Evolutionary conservation across 2,329 filamentous ascomycete species (phyloP), one percentile per base, ranked within the genome.

Genomic region (Pseudogymnoascus sp.): DNA sequence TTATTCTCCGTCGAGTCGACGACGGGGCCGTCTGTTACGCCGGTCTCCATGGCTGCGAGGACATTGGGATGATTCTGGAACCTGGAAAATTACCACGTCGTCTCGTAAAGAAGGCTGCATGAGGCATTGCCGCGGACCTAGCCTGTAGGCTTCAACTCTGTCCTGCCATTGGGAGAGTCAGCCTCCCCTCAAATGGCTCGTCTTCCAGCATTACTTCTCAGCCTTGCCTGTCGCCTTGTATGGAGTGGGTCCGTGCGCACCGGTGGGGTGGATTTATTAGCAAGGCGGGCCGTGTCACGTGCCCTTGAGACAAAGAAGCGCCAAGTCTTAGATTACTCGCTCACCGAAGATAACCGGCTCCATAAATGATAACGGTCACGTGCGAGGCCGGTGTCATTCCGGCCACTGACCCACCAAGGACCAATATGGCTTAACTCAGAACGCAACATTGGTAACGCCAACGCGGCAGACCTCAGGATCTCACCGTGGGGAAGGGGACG

Each of bases 381-480:
- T 60, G 53, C 53, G 28, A 33, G 53, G 53, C 33, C 53, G 53
- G 53, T 60, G 33, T 10, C 28, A 60, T 60, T 60, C 53, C 53
- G 53, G 53, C 53, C 53, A 36, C 28, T 36, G 53, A 60, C 28
- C 33, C 53, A 36, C 53, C 10, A 35, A 31, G 15, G 28, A 23
- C 53, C 53, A 60, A 60, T 33, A 28, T 7, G 28, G 28, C 6
- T 60, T 60, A 50, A 50, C 28, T 33, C 53, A 60, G 19, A 15
- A 60, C 53, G n/a, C 35, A 35, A 60, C 53, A 36, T 60, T 60
- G 28, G 53, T 5, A 60, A 60, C 19, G 33, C 33, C 53, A 36
- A 33, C 28, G 33, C 53, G 2, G 19, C n/a, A 19, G 28, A 35
- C 28, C 19, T 36, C 53, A 21, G 28, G 9, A 19, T 60, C 33